Evolutionary conservation across 345 rosid species (phyloP).

Genomic region (Microthlaspi erraticum): DNA sequence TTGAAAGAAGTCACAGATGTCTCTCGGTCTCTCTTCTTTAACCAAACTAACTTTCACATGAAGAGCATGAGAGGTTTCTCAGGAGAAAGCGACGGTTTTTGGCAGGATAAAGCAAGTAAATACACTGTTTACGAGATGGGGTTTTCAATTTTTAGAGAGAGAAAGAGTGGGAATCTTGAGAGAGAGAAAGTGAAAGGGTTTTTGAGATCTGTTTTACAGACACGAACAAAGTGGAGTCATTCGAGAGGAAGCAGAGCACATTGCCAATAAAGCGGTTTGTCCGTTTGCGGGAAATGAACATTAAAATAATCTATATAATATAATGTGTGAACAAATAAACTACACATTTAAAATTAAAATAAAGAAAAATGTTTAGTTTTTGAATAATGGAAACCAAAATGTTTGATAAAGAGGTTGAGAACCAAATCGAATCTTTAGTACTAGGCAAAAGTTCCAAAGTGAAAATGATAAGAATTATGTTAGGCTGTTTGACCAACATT

Average conservation of each 20-base stretch:
- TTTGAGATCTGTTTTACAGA: conserved; percentile 51
- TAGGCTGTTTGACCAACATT: conserved; percentile 18
- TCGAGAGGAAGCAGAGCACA: conserved; percentile 50
- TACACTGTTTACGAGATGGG: conserved; percentile 14
- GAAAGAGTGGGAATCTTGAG: conserved; percentile 45
- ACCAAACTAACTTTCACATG: conserved; percentile 71
- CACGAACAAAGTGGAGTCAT: conserved; percentile 36
- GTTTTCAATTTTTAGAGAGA: conserved; percentile 3
- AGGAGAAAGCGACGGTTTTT: conserved; percentile 51
- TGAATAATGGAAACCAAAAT: background rate
- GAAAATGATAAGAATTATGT: background rate
- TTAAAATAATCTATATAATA: background rate
- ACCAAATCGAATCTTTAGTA: conserved; percentile 19
- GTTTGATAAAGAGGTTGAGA: background rate
- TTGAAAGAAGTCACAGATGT: conserved; percentile 47
- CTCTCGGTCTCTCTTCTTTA: conserved; percentile 33
- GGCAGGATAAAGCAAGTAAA: conserved; percentile 11
- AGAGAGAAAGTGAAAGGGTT: conserved; percentile 17
- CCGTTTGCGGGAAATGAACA: conserved; percentile 44
- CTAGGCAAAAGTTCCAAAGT: background rate
- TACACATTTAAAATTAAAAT: background rate
- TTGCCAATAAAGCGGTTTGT: conserved; percentile 57
- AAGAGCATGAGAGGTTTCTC: conserved; percentile 49
- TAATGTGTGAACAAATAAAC: background rate
- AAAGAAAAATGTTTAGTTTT: background rate